phyloP scores from a whole-genome alignment of 2,329 filamentous ascomycete species.

The Cryphonectria naterciae region DNA sequence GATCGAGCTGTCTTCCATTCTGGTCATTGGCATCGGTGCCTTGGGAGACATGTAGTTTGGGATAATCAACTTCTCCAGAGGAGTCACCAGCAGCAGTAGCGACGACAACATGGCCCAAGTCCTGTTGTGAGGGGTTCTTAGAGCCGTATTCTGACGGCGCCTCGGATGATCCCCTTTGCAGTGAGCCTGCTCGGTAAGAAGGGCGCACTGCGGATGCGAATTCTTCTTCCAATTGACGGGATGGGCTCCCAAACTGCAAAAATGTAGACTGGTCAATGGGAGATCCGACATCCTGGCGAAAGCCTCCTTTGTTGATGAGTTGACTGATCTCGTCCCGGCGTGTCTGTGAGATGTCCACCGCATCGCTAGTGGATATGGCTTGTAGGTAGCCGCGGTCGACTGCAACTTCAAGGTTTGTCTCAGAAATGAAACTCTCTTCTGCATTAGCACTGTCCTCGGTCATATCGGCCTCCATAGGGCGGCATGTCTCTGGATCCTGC shows the following conservation, averaged over 20 bases:
- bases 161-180: conserved; percentile 12
- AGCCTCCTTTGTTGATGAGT: conserved; percentile 53
- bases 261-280: conserved; percentile 35
- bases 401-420: conserved; percentile 31
- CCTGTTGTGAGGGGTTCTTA: conserved; percentile 19
- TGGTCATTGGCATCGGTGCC: conserved; percentile 48
- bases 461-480: conserved; percentile 10
- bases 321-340: conserved; percentile 45
- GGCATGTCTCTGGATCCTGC: conserved; percentile 12
- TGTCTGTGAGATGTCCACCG: conserved; percentile 39
- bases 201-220: conserved; percentile 18
- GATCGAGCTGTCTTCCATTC: conserved; percentile 57
- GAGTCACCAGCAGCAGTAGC: not conserved
- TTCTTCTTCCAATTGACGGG: conserved; percentile 36
- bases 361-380: conserved; percentile 13
- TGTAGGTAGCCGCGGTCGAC: conserved; percentile 15
- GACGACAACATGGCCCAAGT: not conserved
- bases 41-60: conserved; percentile 37
- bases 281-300: conserved; percentile 49
- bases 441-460: conserved; percentile 9
- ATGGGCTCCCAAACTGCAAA: conserved; percentile 36
- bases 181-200: conserved; percentile 5
- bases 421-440: conserved; percentile 33
- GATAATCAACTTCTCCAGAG: conserved; percentile 34
- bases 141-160: conserved; percentile 27